A percentile compares a stretch with the other conserved stretches of the same genome.
Evolutionary conservation across 2,329 filamentous ascomycete genomes (phyloP).

Genomic region (Chaetoscypha palmicola): DNA sequence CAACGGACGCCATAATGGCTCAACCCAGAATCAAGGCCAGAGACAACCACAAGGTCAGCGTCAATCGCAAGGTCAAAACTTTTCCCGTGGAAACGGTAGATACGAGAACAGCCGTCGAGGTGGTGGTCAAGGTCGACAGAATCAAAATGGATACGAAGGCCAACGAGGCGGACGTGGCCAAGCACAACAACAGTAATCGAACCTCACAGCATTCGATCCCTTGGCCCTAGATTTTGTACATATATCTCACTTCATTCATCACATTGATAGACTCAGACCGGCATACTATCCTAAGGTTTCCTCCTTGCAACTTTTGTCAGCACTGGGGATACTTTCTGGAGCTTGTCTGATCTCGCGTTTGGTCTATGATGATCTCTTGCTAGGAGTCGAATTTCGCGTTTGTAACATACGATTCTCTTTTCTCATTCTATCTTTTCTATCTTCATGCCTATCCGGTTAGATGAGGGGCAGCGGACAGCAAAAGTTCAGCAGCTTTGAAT

Average conservation of each 20-base stretch:
- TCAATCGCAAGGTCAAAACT: conserved; percentile 26
- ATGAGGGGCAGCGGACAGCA: conserved; percentile 26
- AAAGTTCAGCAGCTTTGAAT: conserved; percentile 30
- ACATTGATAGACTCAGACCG: conserved; percentile 27
- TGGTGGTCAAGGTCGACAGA: conserved; percentile 27
- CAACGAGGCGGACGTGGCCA: conserved; percentile 30
- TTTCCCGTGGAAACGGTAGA: conserved; percentile 24
- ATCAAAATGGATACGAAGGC: conserved; percentile 27
- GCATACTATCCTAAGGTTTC: conserved; percentile 16
- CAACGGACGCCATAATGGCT: conserved; percentile 25
- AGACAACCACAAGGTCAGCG: conserved; percentile 26
- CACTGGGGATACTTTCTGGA: conserved; percentile 11
- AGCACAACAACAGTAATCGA: conserved; percentile 23
- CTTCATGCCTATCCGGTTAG: conserved; percentile 23
- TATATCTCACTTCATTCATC: conserved; percentile 26
- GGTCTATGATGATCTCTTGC: conserved; percentile 17
- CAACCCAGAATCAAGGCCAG: conserved; percentile 23
- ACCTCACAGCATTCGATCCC: conserved; percentile 3
- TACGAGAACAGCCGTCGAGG: conserved; percentile 22
- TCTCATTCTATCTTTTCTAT: conserved; percentile 19
- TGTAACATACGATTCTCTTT: conserved; percentile 32
- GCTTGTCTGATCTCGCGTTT: conserved; percentile 14
- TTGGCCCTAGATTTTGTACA: conserved; percentile 28
- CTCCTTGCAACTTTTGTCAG: conserved; percentile 15
- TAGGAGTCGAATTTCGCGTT: conserved; percentile 23